Percentiles rank a stretch among this genome's conserved stretches.
Evolutionary conservation across 2,329 filamentous ascomycete genomes (phyloP).

Genomic region (Fusarium proliferatum): DNA sequence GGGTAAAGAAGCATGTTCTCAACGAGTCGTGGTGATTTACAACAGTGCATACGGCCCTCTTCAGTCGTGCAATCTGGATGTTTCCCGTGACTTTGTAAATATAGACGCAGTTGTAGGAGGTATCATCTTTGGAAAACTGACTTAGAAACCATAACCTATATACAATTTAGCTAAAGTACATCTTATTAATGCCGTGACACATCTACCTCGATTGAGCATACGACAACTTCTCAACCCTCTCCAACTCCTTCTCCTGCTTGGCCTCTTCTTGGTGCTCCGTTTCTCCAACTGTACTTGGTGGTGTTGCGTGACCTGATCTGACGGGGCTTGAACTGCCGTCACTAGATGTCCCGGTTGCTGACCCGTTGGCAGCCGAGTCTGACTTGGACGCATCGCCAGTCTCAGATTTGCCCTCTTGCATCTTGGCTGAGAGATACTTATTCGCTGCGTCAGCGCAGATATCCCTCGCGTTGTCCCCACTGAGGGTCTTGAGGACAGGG

Average conservation of each 20-base stretch:
- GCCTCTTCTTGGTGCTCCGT: not conserved
- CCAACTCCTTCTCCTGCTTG: not conserved
- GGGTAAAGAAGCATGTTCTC: not conserved
- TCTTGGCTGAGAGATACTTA: slow-evolving; percentile 2
- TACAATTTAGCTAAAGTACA: not conserved
- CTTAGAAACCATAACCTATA: slow-evolving; percentile 10
- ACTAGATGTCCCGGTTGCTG: not conserved
- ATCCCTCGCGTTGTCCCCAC: not conserved
- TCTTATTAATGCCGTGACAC: too few relatives aligned
- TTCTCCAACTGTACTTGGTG: not conserved
- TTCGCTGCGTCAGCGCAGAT: not conserved
- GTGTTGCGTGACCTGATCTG: not conserved
- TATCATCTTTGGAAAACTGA: not conserved
- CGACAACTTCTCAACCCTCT: not conserved
- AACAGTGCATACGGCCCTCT: not conserved
- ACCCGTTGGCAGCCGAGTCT: not conserved
- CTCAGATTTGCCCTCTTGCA: not conserved
- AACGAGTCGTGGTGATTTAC: not conserved
- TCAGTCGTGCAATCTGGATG: not conserved
- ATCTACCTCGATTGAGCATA: slow-evolving; percentile 8
- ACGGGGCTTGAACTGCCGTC: not conserved
- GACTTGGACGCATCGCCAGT: not conserved
- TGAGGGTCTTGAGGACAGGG: slow-evolving; percentile 1
- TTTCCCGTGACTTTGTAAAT: not conserved
- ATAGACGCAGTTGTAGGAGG: not conserved